Conservation (phyloP, 1,284 basidiomycete species). For the Tilletia indica region DNA sequence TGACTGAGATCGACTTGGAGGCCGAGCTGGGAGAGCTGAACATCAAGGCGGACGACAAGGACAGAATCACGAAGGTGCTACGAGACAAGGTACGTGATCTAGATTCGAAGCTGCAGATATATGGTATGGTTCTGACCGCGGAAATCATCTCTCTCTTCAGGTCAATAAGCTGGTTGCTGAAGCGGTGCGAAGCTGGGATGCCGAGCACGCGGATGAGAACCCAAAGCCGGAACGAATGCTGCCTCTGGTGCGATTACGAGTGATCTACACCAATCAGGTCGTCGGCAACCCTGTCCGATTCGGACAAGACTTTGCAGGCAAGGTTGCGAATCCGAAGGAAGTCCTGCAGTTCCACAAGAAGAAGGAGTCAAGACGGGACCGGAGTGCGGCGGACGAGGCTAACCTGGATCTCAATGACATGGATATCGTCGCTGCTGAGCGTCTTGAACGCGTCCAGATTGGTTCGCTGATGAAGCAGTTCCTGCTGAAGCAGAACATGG, state of each 20-base stretch:
- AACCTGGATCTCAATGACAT: slow-evolving; percentile 18
- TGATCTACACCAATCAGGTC: slow-evolving; percentile 47
- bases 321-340: slow-evolving; percentile 90
- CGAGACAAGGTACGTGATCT: neutral
- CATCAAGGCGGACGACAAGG: slow-evolving; percentile 28
- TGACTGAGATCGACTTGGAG: slow-evolving; percentile 74
- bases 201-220: slow-evolving; percentile 62
- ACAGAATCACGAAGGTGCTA: slow-evolving; percentile 28
- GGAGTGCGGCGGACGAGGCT: slow-evolving; percentile 10
- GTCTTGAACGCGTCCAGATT: slow-evolving; percentile 44
- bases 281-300: slow-evolving; percentile 83
- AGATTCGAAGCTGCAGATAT: neutral
- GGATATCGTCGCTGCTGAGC: slow-evolving; percentile 26
- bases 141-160: slow-evolving; percentile 51
- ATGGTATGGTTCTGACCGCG: neutral
- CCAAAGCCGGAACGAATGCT: slow-evolving; percentile 28
- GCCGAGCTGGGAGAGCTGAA: slow-evolving; percentile 60
- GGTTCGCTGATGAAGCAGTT: slow-evolving; percentile 45
- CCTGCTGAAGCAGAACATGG: slow-evolving; percentile 43
- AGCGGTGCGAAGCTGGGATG: slow-evolving; percentile 76
- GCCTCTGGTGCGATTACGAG: slow-evolving; percentile 79
- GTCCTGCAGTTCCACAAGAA: slow-evolving; percentile 85
- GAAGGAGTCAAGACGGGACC: slow-evolving; percentile 56
- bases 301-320: slow-evolving; percentile 88
- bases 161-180: slow-evolving; percentile 69